Percentiles rank a stretch among this genome's conserved stretches.
These are phyloP conservation scores for Globisporangium alternatum DNA, from an alignment of 352 stramenopile genomes.

Conservation along the genomic window DNA sequence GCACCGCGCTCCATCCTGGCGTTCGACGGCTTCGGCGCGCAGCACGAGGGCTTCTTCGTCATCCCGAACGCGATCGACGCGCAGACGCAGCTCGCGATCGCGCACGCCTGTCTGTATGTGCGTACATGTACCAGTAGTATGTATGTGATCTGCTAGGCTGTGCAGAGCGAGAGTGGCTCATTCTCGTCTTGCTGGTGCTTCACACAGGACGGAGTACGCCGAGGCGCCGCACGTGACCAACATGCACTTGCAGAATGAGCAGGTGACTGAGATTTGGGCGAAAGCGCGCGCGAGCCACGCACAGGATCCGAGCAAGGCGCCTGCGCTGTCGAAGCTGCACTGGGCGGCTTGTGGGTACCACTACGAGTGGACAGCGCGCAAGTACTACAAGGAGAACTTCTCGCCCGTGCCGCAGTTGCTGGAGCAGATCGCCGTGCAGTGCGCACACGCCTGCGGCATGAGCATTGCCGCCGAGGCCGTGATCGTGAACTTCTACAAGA, in stretches of 20 bases:
- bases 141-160: neutral
- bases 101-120: slow-evolving; percentile 55
- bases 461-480: slow-evolving; percentile 58
- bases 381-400: slow-evolving; percentile 56
- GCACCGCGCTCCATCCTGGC: slow-evolving; percentile 39
- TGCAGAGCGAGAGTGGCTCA: neutral
- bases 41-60: slow-evolving; percentile 63
- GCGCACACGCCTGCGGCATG: slow-evolving; percentile 52
- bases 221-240: slow-evolving; percentile 78
- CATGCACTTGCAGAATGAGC: slow-evolving; percentile 62
- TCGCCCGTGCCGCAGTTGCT: slow-evolving; percentile 52
- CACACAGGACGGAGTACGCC: slow-evolving; percentile 53
- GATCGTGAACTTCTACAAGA: slow-evolving; percentile 86
- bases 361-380: slow-evolving; percentile 79
- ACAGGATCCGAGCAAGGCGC: slow-evolving; percentile 33
- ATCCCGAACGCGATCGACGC: slow-evolving; percentile 56
- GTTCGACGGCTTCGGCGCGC: slow-evolving; percentile 41
- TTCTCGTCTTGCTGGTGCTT: neutral
- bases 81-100: slow-evolving; percentile 49
- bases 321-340: slow-evolving; percentile 58
- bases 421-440: slow-evolving; percentile 33
- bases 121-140: slow-evolving; percentile 7
- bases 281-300: slow-evolving; percentile 38
- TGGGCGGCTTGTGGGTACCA: slow-evolving; percentile 74
- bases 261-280: slow-evolving; percentile 49